Evolutionary conservation across 805 yeast species (phyloP).

Genomic region (Monosporozyma aerobia): DNA sequence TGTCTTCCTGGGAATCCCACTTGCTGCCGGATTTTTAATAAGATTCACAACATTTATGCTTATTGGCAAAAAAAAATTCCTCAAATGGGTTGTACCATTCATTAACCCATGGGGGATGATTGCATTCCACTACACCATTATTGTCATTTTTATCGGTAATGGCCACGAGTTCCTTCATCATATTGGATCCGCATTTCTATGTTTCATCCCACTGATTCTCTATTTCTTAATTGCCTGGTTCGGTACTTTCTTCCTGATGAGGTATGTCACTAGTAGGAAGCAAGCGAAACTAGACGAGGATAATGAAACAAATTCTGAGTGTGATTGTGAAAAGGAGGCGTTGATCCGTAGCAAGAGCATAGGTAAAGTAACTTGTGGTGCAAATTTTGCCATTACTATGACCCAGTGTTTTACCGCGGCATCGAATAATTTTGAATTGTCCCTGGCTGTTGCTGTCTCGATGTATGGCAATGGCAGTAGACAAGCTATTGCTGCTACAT

Average conservation of each 20-base stretch:
- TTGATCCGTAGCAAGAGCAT: conserved; percentile 12
- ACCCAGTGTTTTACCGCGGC: conserved; percentile 52
- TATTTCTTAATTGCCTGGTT: conserved; percentile 44
- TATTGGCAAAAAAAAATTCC: conserved; percentile 30
- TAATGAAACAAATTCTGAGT: conserved; percentile 15
- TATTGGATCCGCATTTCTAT: conserved; percentile 41
- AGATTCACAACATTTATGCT: conserved; percentile 26
- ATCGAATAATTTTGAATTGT: conserved; percentile 48
- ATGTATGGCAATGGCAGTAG: conserved; percentile 44
- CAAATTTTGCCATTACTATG: conserved; percentile 34
- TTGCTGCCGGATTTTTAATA: conserved; percentile 37
- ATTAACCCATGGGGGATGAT: conserved; percentile 43
- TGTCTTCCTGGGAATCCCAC: conserved; percentile 46
- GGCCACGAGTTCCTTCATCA: conserved; percentile 41
- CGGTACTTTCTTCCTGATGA: conserved; percentile 32
- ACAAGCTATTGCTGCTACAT: conserved; percentile 49
- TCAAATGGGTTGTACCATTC: conserved; percentile 31
- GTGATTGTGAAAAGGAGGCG: conserved; percentile 34
- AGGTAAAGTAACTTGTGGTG: conserved; percentile 30
- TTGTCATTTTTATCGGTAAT: conserved; percentile 42
- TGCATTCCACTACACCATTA: conserved; percentile 43
- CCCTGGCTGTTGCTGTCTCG: conserved; percentile 45
- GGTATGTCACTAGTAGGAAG: conserved; percentile 22
- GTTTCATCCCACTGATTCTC: conserved; percentile 40
- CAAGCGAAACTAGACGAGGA: conserved; percentile 6